These are phyloP conservation scores for Tuber aestivum DNA, from an alignment of 495 filamentous ascomycete species.

Conservation along the genomic window DNA sequence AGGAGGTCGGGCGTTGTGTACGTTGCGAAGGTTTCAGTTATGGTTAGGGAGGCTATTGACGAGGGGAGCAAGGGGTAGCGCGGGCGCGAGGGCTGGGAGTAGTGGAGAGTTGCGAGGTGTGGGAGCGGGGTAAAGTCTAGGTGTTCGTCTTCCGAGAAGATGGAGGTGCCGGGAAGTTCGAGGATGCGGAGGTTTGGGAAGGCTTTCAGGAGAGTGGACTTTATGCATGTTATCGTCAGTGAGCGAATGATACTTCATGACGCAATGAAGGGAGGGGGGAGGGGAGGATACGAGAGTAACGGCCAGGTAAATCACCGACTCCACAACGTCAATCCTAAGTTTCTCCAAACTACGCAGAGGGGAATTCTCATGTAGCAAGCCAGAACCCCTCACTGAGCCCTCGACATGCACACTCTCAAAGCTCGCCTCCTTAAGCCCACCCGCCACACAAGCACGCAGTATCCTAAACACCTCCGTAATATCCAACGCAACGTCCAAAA, in stretches of 20 bases:
- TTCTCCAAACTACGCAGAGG: neutral
- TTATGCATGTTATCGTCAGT: neutral
- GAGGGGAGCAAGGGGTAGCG: conserved; percentile 25
- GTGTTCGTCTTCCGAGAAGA: neutral
- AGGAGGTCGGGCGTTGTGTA: conserved; percentile 4
- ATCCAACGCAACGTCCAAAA: neutral
- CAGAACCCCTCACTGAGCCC: neutral
- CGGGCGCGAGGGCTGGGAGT: neutral
- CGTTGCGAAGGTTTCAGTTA: conserved; percentile 14
- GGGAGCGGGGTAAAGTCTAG: conserved; percentile 20
- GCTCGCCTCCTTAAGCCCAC: neutral
- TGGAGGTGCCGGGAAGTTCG: conserved; percentile 10
- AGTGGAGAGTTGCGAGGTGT: conserved; percentile 15
- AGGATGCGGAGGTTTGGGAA: conserved; percentile 26
- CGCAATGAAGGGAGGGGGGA: too few relatives aligned
- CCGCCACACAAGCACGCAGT: neutral
- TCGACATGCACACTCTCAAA: neutral
- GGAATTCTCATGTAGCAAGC: neutral
- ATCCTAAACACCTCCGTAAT: neutral
- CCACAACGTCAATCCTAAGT: neutral
- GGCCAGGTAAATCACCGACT: neutral
- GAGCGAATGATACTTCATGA: conserved; percentile 3
- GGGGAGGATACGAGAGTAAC: neutral
- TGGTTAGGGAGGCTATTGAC: conserved; percentile 12
- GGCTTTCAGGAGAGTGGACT: conserved; percentile 15